A percentile compares a stretch with the other conserved stretches of the same genome.
phyloP scores from a whole-genome alignment of 2,329 filamentous ascomycete species.

The Fusarium sororula region DNA sequence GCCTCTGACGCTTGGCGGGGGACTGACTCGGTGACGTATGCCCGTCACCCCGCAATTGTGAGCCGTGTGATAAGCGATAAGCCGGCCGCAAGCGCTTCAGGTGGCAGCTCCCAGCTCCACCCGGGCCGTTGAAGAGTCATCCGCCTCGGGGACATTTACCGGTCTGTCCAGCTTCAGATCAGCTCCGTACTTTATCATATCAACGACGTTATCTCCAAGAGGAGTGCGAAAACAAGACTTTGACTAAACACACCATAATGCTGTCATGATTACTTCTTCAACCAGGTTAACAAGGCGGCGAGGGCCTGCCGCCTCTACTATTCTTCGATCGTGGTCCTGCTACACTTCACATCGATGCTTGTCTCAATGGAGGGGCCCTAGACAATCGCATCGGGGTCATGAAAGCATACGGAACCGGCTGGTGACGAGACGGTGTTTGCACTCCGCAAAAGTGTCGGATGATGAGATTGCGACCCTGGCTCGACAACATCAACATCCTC shows the following conservation, averaged over 20 bases:
- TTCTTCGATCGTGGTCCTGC: slow-evolving; percentile 3
- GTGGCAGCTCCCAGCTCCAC: slow-evolving; percentile 9
- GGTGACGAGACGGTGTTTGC: slow-evolving; percentile 19
- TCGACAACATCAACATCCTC: slow-evolving; percentile 77
- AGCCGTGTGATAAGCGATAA: slow-evolving; percentile 33
- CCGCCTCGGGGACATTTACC: neutral
- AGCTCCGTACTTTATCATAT: neutral
- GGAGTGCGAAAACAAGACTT: neutral
- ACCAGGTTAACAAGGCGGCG: slow-evolving; percentile 36
- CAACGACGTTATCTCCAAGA: neutral
- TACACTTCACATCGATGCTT: slow-evolving; percentile 3
- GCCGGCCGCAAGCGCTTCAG: slow-evolving; percentile 26
- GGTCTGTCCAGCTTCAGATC: neutral
- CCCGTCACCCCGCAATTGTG: slow-evolving; percentile 15
- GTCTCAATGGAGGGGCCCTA: slow-evolving; percentile 8
- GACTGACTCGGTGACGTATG: slow-evolving; percentile 32
- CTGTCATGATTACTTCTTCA: slow-evolving; percentile 36
- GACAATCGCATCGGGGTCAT: neutral
- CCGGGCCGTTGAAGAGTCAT: slow-evolving; percentile 30
- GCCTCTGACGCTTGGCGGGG: slow-evolving; percentile 10
- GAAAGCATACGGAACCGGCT: neutral
- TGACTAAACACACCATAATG: slow-evolving; percentile 15
- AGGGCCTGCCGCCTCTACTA: slow-evolving; percentile 22
- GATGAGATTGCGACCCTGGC: slow-evolving; percentile 83
- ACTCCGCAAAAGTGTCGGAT: slow-evolving; percentile 62